phyloP scores from a whole-genome alignment of 108 stramenopile species.

The Epithemia pelagica region DNA sequence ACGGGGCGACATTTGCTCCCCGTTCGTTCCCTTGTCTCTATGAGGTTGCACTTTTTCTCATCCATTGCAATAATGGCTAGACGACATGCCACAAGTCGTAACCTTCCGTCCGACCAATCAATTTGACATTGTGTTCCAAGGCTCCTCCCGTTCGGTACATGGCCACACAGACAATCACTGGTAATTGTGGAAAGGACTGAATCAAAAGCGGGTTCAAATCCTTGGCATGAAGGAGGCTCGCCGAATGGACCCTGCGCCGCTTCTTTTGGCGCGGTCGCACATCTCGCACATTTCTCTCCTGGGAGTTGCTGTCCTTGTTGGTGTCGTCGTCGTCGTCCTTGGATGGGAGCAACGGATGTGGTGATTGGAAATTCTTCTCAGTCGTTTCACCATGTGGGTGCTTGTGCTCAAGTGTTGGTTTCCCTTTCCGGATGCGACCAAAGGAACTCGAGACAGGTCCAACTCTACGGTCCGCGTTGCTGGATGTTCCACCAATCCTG shows the following conservation, averaged over 20 bases:
- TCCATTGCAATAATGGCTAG: no score
- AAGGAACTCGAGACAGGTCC: no score
- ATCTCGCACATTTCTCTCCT: not conserved
- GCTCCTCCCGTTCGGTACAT: conserved; percentile 84
- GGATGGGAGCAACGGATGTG: no score
- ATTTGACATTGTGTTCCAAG: conserved; percentile 67
- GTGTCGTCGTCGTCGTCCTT: no score
- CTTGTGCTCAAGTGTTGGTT: not conserved
- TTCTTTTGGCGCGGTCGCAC: conserved; percentile 11
- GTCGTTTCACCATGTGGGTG: not conserved
- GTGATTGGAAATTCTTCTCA: no score
- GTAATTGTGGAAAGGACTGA: conserved; percentile 34
- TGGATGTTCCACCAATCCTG: no score
- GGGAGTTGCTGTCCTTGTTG: no score
- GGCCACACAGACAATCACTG: conserved; percentile 85
- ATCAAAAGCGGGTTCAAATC: conserved; percentile 3
- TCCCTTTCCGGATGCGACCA: not conserved
- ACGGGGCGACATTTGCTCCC: no score
- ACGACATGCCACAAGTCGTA: conserved; percentile 74
- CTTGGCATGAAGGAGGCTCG: not conserved
- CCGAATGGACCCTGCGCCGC: not conserved
- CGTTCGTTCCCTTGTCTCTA: no score
- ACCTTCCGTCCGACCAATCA: conserved; percentile 70
- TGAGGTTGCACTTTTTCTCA: no score
- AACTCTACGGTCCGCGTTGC: no score